These are phyloP conservation scores for Cytospora chrysosperma DNA, from an alignment of 2,329 filamentous ascomycete species.

Conservation along the genomic window DNA sequence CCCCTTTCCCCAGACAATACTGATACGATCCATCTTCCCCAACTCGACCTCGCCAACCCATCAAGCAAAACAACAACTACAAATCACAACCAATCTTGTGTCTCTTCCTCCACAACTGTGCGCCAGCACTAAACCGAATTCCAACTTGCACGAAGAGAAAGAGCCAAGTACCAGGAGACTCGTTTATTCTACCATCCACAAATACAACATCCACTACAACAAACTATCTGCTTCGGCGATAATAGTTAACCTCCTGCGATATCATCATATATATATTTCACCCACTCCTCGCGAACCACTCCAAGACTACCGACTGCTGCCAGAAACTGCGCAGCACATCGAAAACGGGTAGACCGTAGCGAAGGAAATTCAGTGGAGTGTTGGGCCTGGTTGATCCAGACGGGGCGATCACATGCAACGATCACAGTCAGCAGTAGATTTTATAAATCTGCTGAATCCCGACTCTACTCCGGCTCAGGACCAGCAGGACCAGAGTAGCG, in stretches of 20 bases:
- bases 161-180: neutral
- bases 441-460: conserved; percentile 73
- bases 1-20: conserved; percentile 28
- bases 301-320: conserved; percentile 11
- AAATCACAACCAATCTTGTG: conserved; percentile 6
- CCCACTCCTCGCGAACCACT: conserved; percentile 4
- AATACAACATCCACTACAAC: neutral
- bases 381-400: conserved; percentile 22
- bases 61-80: neutral
- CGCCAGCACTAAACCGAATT: neutral
- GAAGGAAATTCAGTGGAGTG: neutral
- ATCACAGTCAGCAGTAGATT: conserved; percentile 70
- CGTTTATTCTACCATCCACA: neutral
- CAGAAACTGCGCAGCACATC: conserved; percentile 9
- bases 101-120: neutral
- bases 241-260: neutral
- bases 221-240: neutral
- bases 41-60: conserved; percentile 21
- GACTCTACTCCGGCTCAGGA: conserved; percentile 35
- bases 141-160: too few species aligned
- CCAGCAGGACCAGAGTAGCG: conserved; percentile 27
- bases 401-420: conserved; percentile 68
- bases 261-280: neutral
- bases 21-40: conserved; percentile 11
- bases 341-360: conserved; percentile 7